Base-by-base conservation (phyloP, 768 basidiomycete species). In the Russula abietina region DNA sequence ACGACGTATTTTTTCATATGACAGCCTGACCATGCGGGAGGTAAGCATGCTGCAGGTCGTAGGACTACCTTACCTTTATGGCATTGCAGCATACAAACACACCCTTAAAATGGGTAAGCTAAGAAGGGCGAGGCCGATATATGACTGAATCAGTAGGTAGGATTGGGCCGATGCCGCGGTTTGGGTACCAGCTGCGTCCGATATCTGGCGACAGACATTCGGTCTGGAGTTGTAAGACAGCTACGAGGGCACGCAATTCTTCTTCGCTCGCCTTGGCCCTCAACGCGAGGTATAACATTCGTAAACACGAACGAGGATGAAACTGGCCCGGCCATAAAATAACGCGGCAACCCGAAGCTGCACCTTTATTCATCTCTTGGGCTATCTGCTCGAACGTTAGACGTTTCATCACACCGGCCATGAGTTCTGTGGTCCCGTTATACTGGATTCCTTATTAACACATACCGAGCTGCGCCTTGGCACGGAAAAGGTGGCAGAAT, bases 311-410 rank as follows among this genome's bases (percentile, higher is more conserved):
- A 28, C 0, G 33, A 10, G 55, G 26, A 24, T 24, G 45, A 11
- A 14, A 33, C 59, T 53, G 62, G 87, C 88, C 77, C 91, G 90
- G 8, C 86, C 90, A 67, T 90, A 91, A 73, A 93, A 89, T 53
- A 85, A 84, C 8, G 90, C 83, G 3, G 90, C 90, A 28, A 91
- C 79, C 88, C 89, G 92, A 28, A 92, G 79, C 69, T 93, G n/a
- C 91, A 70, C 90, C 87, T 70, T 80, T 85, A 26, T 80, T 83
- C 57, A 93, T 80, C 8, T 76, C 77, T 61, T 84, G 76, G 12
- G 80, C 89, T 66, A 93, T 82, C 43, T 81, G 76, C 60, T 84
- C 88, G 65, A 91, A 93, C 16, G 85, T 84, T 64, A 86, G 67
- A 16, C 85, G 28, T 28, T n/a, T 10, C 16, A 28, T 55, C 38